Percentiles rank a stretch among this genome's conserved stretches.
Evolutionary conservation across 495 filamentous ascomycete species (phyloP).

Genomic region (Letharia lupina): DNA sequence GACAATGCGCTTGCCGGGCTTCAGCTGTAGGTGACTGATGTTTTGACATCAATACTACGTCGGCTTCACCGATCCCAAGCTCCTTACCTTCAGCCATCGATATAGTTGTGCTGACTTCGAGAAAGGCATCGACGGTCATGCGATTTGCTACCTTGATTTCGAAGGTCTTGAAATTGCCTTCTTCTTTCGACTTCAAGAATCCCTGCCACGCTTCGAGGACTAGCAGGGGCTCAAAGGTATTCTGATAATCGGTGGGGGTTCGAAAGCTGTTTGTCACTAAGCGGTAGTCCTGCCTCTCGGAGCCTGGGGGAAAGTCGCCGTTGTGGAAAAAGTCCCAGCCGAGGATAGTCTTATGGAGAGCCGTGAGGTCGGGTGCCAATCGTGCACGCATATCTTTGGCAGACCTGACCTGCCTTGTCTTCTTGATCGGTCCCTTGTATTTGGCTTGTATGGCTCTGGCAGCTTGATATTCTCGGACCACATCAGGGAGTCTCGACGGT

Average conservation of each 20-base stretch:
- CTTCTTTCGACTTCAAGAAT: constrained; percentile 82
- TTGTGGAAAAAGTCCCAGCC: constrained; percentile 88
- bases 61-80: constrained; percentile 66
- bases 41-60: constrained; percentile 78
- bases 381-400: constrained; percentile 90
- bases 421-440: constrained; percentile 64
- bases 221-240: constrained; percentile 82
- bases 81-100: constrained; percentile 61
- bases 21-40: constrained; percentile 55
- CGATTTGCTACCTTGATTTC: constrained; percentile 79
- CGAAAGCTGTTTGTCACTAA: constrained; percentile 67
- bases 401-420: constrained; percentile 63
- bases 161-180: constrained; percentile 65
- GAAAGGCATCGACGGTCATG: constrained; percentile 81
- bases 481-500: constrained; percentile 34
- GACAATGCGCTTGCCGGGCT: constrained; percentile 61
- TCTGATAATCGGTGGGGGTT: constrained; percentile 69
- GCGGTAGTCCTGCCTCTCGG: constrained; percentile 58
- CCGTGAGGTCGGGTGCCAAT: constrained; percentile 78
- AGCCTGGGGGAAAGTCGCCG: constrained; percentile 70
- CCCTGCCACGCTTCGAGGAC: constrained; percentile 94
- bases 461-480: constrained; percentile 46
- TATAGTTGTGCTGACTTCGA: constrained; percentile 81
- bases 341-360: constrained; percentile 75
- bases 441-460: constrained; percentile 43